phyloP scores from a whole-genome alignment of 164 flowering plant genomes.

The Piper betle region DNA sequence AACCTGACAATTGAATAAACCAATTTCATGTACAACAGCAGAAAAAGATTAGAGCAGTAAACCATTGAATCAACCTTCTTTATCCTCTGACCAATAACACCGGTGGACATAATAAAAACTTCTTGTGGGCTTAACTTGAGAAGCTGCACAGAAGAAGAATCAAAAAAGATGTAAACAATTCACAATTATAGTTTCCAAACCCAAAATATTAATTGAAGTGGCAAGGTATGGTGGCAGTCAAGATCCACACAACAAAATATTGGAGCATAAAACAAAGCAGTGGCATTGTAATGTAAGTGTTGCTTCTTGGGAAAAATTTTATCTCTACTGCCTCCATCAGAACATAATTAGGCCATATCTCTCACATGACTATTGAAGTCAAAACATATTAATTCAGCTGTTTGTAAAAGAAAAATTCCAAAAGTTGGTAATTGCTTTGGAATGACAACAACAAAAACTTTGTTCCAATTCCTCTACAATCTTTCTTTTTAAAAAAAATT shows the following conservation, averaged over 20 bases:
- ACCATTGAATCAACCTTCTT: conserved; percentile 41
- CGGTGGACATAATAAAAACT: conserved; percentile 86
- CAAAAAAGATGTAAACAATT: conserved; percentile 3
- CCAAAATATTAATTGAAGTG: too few species aligned
- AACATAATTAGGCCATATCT: too few species aligned
- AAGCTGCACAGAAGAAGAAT: conserved; percentile 28
- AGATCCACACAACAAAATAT: background rate
- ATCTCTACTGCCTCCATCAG: too few species aligned
- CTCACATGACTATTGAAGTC: too few species aligned
- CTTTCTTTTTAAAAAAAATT: background rate
- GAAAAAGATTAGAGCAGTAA: conserved; percentile 4
- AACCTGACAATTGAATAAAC: background rate
- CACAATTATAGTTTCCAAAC: background rate
- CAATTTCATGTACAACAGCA: background rate
- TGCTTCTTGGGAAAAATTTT: too few species aligned
- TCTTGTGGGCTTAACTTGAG: conserved; percentile 51
- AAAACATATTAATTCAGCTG: too few species aligned
- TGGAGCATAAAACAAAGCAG: conserved; percentile 2
- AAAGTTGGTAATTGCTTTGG: too few species aligned
- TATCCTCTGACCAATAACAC: conserved; percentile 93
- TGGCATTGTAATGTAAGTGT: background rate
- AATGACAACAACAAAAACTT: too few species aligned
- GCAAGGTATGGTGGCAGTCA: too few species aligned
- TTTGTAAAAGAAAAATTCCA: too few species aligned
- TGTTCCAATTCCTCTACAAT: background rate